A percentile compares a stretch with the other conserved stretches of the same genome.
phyloP scores from a whole-genome alignment of 2,329 filamentous ascomycete species.

The Penicillium verrucosum region DNA sequence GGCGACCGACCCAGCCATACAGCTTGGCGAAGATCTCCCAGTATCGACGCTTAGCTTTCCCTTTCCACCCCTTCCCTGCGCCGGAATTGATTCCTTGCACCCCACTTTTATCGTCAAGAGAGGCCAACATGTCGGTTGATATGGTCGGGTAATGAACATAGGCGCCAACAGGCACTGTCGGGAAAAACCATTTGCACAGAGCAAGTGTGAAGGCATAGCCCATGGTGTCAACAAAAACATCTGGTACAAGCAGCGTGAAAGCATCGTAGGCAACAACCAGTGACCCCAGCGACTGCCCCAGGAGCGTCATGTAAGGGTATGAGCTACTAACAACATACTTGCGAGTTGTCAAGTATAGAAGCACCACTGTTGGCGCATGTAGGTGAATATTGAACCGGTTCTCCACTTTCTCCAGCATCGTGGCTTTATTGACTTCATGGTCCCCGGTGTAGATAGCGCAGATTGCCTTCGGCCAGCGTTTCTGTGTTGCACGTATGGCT shows the following conservation, averaged over 20 bases:
- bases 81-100: constrained; percentile 77
- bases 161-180: constrained; percentile 74
- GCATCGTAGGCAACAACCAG: constrained; percentile 86
- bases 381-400: constrained; percentile 90
- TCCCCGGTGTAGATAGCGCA: constrained; percentile 96
- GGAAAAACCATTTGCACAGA: constrained; percentile 78
- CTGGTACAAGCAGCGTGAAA: constrained; percentile 84
- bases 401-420: constrained; percentile 75
- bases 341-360: constrained; percentile 86
- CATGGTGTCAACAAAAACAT: constrained; percentile 97
- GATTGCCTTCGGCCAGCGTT: constrained; percentile 80
- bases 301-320: constrained; percentile 87
- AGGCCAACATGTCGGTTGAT: constrained; percentile 92
- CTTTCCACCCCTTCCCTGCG: constrained; percentile 68
- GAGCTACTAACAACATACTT: constrained; percentile 81
- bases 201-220: constrained; percentile 91
- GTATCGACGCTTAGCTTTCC: constrained; percentile 71
- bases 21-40: constrained; percentile 80
- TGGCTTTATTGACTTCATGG: constrained; percentile 76
- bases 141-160: constrained; percentile 99
- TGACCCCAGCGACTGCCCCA: constrained; percentile 91
- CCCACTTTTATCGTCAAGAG: constrained; percentile 65
- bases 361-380: constrained; percentile 75
- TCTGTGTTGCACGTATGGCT: constrained; percentile 85
- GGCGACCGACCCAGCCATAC: constrained; percentile 78